Conservation (phyloP, 176 grass and related monocot species). For the Themeda triandra region DNA sequence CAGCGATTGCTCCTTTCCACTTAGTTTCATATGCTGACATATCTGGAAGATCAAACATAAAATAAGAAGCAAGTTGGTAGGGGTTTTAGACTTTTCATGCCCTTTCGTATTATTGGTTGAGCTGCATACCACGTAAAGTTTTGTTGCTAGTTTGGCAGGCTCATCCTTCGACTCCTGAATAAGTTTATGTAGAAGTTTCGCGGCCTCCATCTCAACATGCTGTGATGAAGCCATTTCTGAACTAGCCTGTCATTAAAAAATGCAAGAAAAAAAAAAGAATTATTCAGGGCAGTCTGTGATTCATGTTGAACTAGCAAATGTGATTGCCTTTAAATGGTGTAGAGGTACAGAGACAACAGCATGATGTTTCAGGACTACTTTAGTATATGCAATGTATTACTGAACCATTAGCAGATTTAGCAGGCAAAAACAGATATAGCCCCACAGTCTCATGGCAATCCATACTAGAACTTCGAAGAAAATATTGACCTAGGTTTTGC, state of each 20-base stretch:
- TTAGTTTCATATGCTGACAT: constrained; percentile 98
- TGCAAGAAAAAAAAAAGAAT: neutral
- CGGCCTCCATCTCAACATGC: constrained; percentile 96
- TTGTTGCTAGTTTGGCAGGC: constrained; percentile 87
- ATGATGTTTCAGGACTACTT: constrained; percentile 17
- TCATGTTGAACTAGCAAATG: constrained; percentile 11
- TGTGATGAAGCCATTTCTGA: constrained; percentile 81
- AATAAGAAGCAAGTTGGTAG: constrained; percentile 19
- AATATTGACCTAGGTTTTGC: neutral
- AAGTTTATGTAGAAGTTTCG: constrained; percentile 94
- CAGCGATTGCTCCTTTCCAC: constrained; percentile 94
- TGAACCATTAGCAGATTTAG: constrained; percentile 14
- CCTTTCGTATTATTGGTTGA: neutral
- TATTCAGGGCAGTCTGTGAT: neutral
- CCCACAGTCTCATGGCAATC: constrained; percentile 1
- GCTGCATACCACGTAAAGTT: constrained; percentile 87
- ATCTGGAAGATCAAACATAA: constrained; percentile 48
- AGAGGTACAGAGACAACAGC: neutral
- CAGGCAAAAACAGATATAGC: neutral
- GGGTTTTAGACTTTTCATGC: neutral
- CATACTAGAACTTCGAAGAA: constrained; percentile 19
- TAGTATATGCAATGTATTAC: neutral
- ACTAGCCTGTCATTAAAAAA: constrained; percentile 22
- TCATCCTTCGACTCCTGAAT: constrained; percentile 98
- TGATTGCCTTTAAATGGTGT: neutral